Base-by-base conservation (phyloP, 768 basidiomycete species). In the Tephrocybe sp. region DNA sequence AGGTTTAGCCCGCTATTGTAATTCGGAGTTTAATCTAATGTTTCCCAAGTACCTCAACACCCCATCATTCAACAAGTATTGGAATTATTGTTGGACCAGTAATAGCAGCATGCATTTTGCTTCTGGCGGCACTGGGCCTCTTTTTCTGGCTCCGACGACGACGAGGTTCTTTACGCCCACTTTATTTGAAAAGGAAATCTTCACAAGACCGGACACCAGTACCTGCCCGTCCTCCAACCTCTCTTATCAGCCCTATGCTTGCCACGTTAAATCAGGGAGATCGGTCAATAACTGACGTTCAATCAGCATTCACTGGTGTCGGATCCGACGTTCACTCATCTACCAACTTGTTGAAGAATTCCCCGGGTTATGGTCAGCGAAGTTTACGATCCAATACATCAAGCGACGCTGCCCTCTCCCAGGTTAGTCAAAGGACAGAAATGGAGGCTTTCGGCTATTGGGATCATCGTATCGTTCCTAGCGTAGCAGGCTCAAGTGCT, bases 31-130 rank as follows among this genome's bases (percentile, higher is more conserved):
- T 19, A 16, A 14, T 26, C 41, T 12, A 34, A 17, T 34, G 38
- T 39, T 26, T 17, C 46, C 12, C 11, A 22, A 40, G 14, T 39
- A 12, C 46, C 14, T 9, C 40, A 17, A 23, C 47, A 49, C 14
- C 35, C 5, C 35, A 36, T 31, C 33, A 45, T 3, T 49, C 49
- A 11, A 53, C 26, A 17, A 53, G 50, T 31, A 16, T 55, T 26
- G 59, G 52, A 39, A 19, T 55, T 14, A 53, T 60, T 32, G 17
- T 55, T 41, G 59, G 59, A 13, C 42, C 54, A 17, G 41, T 53
- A 26, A 26, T 26, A 3, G 30, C 26, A 20, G 56, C 52, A 11
- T 36, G 35, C 23, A 11, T 58, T 2, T 20, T 51, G 31, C 20
- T 53, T 26, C 22, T 55, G 0, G 36, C 49, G 11, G 23, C 43